phyloP scores from a whole-genome alignment of 768 basidiomycete genomes.

The Suillus spraguei region DNA sequence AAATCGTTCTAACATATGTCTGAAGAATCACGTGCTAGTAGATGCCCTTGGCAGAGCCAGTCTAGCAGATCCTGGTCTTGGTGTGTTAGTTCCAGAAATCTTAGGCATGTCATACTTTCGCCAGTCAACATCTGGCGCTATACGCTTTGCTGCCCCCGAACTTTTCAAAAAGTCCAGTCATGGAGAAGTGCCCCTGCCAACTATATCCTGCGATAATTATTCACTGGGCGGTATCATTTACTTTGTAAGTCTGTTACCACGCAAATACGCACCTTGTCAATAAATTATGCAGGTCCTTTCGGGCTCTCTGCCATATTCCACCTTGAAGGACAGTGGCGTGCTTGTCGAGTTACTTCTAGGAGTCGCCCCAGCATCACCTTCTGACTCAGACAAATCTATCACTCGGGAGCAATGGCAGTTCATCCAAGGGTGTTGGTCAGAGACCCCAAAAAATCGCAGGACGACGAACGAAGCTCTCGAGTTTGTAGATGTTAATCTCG shows the following conservation, averaged over 20 bases:
- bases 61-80: conserved; percentile 47
- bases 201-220: conserved; percentile 42
- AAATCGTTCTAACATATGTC: background rate
- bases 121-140: conserved; percentile 23
- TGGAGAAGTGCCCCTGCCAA: conserved; percentile 8
- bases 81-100: conserved; percentile 38
- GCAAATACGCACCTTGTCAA: background rate
- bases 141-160: conserved; percentile 13
- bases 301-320: conserved; percentile 7
- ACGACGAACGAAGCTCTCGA: conserved; percentile 5
- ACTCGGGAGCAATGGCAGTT: conserved; percentile 9
- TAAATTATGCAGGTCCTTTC: conserved; percentile 9
- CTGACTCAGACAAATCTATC: background rate
- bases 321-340: conserved; percentile 6
- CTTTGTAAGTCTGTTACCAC: background rate
- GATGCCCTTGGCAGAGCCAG: conserved; percentile 27
- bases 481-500: conserved; percentile 8
- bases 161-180: conserved; percentile 3
- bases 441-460: background rate
- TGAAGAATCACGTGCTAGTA: conserved; percentile 6
- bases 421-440: conserved; percentile 20
- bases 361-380: background rate
- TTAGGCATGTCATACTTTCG: conserved; percentile 31
- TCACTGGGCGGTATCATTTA: conserved; percentile 35
- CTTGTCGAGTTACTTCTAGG: conserved; percentile 7